Conservation (phyloP, 1,284 basidiomycete genomes). For the Ceratobasidium sp. region DNA sequence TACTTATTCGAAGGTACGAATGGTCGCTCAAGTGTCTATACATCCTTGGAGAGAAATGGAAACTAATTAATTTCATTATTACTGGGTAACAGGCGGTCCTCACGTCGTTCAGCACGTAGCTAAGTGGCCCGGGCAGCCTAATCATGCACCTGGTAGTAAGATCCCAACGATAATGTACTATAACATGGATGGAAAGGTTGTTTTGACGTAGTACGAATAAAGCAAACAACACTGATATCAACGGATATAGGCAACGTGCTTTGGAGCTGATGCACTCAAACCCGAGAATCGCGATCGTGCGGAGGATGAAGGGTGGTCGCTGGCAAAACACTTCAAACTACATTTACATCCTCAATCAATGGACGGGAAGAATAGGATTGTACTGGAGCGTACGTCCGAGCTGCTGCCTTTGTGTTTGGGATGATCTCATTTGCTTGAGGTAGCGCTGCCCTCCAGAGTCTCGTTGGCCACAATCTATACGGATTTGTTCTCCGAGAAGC, state of each 20-base stretch:
- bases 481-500: conserved; percentile 15
- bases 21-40: neutral
- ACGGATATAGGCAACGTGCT: neutral
- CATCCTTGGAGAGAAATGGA: too few species aligned
- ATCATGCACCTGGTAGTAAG: conserved; percentile 9
- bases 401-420: neutral
- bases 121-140: conserved; percentile 29
- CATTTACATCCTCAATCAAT: conserved; percentile 3
- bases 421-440: neutral
- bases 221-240: neutral
- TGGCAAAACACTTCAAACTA: neutral
- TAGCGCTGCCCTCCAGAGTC: conserved; percentile 19
- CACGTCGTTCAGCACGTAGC: neutral
- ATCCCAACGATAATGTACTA: conserved; percentile 34
- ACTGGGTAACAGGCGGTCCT: neutral
- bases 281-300: neutral
- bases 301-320: neutral
- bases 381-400: neutral
- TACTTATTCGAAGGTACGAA: neutral
- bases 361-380: neutral
- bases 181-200: neutral
- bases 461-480: conserved; percentile 17
- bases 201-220: neutral
- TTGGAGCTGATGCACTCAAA: neutral
- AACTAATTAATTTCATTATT: neutral